Conservation (phyloP, 106 monocot species). For the Gastrodia elata region DNA sequence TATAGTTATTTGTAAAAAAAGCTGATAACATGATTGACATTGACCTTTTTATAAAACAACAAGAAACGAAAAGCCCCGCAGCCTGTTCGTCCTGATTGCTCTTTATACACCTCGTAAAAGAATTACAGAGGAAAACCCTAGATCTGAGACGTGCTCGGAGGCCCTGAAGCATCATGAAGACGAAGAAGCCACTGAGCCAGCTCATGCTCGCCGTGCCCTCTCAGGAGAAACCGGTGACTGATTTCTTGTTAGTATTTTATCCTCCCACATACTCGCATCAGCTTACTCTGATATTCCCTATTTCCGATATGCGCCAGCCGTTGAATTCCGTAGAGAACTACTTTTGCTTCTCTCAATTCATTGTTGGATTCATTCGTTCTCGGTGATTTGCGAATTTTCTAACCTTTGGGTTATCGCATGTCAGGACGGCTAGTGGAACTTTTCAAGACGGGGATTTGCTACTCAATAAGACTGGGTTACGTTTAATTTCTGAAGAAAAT, state of each 20-base stretch:
- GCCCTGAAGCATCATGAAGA: conserved; percentile 50
- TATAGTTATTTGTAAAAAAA: too few relatives aligned
- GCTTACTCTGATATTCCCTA: not conserved
- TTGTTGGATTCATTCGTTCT: not conserved
- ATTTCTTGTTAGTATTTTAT: conserved; percentile 54
- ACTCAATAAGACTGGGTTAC: conserved; percentile 70
- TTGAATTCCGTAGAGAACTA: not conserved
- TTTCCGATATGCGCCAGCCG: not conserved
- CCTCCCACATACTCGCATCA: not conserved
- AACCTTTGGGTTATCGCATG: conserved; percentile 6
- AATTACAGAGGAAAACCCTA: not conserved
- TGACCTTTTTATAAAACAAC: too few relatives aligned
- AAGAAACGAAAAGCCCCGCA: too few relatives aligned
- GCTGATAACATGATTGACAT: too few relatives aligned
- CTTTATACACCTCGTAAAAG: too few relatives aligned
- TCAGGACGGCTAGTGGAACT: conserved; percentile 91
- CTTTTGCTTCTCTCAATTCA: not conserved
- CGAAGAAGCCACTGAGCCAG: conserved; percentile 44
- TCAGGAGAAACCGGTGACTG: conserved; percentile 68
- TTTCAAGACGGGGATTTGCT: conserved; percentile 84
- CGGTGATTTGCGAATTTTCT: not conserved
- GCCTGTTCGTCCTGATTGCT: too few relatives aligned
- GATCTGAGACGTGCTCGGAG: not conserved
- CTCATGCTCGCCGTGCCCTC: conserved; percentile 62
- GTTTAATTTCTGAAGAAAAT: conserved; percentile 45